Base-by-base conservation (phyloP, 805 yeast species). In the Saturnispora gosingensis region DNA sequence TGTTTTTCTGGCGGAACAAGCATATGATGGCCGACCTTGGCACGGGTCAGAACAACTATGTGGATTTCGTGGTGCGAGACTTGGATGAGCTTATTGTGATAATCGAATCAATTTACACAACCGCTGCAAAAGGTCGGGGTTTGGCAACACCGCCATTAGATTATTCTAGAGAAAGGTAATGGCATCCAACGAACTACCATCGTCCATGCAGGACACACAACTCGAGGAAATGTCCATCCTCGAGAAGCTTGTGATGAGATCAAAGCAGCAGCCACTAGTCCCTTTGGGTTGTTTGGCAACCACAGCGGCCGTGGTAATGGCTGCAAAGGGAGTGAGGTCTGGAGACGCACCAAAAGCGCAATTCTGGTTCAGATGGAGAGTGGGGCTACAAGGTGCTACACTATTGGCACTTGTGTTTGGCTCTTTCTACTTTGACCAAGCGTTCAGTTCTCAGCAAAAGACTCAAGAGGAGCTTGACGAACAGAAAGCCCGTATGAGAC, bases 11-110 rank as follows among this genome's bases (percentile, higher is more conserved):
- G 69, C 73, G 95, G 48, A 91, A 91, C 69, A 85, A 88, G 65
- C 98, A 91, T 67, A 90, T 91, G 95, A 82, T 93, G 95, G 88
- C 97, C 68, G 99, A 93, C 72, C 89, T 90, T 67, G 99, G 99
- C 2, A 93, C 98, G 0, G 99, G 99, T 32, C 89, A 93, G 64
- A 93, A 93, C 68, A 93, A 93, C 72, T 91, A 93, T 72, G 72
- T 93, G 71, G 89, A 88, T 62, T 91, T 91, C 67, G 74, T 80
- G 11, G 65, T 85, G 22, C 82, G 79, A 42, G 87, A 87, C 63
- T 82, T 84, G 54, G 97, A 91, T 65, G 97, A 89, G 59, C 68
- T 93, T 73, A 85, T 93, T 20, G 98, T 91, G 66, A 85, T 93
- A 30, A 70, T 93, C 10, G 99, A 93, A 62, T 83, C 90, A 0